Conservation (phyloP, 495 filamentous ascomycete species). For the Aspergillus bertholletiae region DNA sequence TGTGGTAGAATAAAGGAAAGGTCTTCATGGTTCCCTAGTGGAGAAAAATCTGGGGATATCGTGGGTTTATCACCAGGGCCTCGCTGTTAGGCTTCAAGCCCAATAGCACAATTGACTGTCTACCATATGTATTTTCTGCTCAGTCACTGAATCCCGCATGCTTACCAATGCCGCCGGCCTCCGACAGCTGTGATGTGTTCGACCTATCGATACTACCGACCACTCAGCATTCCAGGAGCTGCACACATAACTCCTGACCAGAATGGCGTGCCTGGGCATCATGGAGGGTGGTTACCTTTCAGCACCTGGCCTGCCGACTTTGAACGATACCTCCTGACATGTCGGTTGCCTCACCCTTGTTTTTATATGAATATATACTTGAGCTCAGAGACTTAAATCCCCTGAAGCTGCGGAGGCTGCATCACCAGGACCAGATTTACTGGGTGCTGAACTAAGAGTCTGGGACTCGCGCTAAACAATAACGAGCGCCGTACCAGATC, state of each 20-base stretch:
- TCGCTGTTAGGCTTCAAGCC: neutral
- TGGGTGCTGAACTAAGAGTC: too few relatives aligned
- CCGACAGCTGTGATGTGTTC: neutral
- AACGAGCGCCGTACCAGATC: neutral
- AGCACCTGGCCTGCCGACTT: neutral
- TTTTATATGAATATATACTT: neutral
- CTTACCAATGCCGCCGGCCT: neutral
- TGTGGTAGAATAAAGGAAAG: neutral
- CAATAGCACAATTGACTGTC: neutral
- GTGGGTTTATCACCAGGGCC: neutral
- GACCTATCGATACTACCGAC: neutral
- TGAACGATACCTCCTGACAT: neutral
- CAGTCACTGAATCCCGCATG: neutral
- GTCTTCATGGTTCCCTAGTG: neutral
- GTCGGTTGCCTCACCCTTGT: neutral
- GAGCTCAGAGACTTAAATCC: too few relatives aligned
- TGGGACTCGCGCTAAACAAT: too few relatives aligned
- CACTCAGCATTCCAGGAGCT: conserved; percentile 3
- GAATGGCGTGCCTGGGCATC: conserved; percentile 30
- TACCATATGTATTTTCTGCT: neutral
- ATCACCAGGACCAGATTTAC: too few relatives aligned
- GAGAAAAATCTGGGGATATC: neutral
- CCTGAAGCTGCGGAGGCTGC: too few relatives aligned
- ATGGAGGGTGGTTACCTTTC: conserved; percentile 27
- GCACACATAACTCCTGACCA: conserved; percentile 23